Conservation (phyloP, 805 yeast genomes). For the Nakazawaea pomicola region DNA sequence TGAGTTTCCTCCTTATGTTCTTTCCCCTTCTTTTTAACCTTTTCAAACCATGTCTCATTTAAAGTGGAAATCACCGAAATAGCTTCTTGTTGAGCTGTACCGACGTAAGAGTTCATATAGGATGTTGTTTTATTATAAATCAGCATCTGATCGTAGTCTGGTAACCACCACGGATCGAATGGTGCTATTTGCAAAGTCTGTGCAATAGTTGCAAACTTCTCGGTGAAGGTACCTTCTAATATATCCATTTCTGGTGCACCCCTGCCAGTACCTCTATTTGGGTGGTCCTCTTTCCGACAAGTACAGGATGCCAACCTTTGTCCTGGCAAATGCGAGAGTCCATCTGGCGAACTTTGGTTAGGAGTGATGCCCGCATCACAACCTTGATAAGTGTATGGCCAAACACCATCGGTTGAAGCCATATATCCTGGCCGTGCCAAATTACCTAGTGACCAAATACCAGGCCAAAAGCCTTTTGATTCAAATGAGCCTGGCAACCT, state of each 20-base stretch:
- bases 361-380: constrained; percentile 89
- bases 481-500: constrained; percentile 68
- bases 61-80: constrained; percentile 31
- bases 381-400: constrained; percentile 78
- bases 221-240: constrained; percentile 49
- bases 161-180: constrained; percentile 37
- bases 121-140: constrained; percentile 26
- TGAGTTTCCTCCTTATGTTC: constrained; percentile 3
- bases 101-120: constrained; percentile 32
- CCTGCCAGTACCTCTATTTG: constrained; percentile 73
- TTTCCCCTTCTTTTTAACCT: constrained; percentile 1
- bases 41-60: constrained; percentile 32
- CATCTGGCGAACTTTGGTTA: constrained; percentile 77
- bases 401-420: constrained; percentile 77
- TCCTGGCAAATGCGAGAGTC: constrained; percentile 73
- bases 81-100: constrained; percentile 36
- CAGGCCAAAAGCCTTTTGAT: constrained; percentile 82
- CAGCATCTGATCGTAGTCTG: constrained; percentile 31
- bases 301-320: constrained; percentile 69
- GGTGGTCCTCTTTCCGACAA: constrained; percentile 73
- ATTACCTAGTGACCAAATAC: constrained; percentile 84
- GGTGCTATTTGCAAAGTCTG: constrained; percentile 41
- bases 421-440: constrained; percentile 78
- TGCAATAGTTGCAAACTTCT: constrained; percentile 18
- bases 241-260: constrained; percentile 91